Evolutionary conservation across 352 stramenopile species (phyloP), one percentile per base, ranked within the genome.

Genomic region (Phytophthora hybrid): DNA sequence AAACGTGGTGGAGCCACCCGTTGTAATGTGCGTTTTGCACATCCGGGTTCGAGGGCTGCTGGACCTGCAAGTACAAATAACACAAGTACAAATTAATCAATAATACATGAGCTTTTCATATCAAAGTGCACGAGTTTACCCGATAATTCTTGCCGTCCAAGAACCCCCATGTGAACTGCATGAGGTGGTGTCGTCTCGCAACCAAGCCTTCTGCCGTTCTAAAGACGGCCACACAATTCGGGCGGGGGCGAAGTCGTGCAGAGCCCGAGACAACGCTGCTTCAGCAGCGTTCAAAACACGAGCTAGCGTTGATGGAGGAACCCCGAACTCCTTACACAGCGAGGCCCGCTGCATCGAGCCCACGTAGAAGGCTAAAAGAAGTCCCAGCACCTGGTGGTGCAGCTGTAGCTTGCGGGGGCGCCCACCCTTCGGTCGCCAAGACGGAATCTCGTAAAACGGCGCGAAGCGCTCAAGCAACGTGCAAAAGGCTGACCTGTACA

Each of bases 21-120:
- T 26, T 26, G 52, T 74, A 74, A 7, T 64, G 49, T 6, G 66
- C 59, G 23, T 68, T 68, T 23, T 74, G 66, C 18, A 68, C 14
- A 18, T 74, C 66, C 13, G 4, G 3, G 13, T 37, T 21, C 0
- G 66, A 2, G 47, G 7, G 59, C 34, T 41, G 66, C 26, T 56
- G 26, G 5, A 74, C 59, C 32, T 61, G 9, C 56, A 26, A 1
- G 23, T 2, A 26, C 2, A 26, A 1, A 26, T 2, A 41, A 26
- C 53, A 59, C 6, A 13, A 8, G 37, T 23, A 47, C 6, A 59
- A 41, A 1, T 41, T 41, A 41, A 13, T 41, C 0, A 59, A 47
- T 26, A 47, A 8, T 41, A 47, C 4, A 23, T 14, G 26, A 31
- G n/a, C 7, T 7, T 16, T 13, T 41, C 21, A 59, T 29, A 4